Evolutionary conservation across 805 yeast genomes (phyloP), one percentile per base, ranked within the genome.

Genomic region (Myxozyma kluyveri): DNA sequence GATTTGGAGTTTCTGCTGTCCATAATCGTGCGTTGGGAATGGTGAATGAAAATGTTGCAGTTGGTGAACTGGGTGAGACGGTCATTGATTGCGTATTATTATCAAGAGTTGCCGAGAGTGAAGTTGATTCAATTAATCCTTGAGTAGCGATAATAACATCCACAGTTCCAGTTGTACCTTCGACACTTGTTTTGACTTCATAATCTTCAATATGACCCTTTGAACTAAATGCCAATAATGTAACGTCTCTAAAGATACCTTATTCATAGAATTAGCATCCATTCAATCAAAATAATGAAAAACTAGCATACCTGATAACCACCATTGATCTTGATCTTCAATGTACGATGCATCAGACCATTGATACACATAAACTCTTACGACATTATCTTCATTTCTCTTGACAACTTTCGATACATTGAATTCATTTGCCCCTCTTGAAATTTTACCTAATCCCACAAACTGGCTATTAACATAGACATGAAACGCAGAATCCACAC

Each of bases 321-420:
- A 68, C 71, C 72, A 69, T 60, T 67, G 71, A 52, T 69, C 73
- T 54, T 69, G 73, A 52, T 70, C 74, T 50, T 69, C 72, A 33
- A 69, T 63, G 48, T 68, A 68, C 26, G 67, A 51, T 3, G 70
- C 68, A 31, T 63, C 64, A 9, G 68, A 63, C 66, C 69, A 70
- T 56, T 68, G 70, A 39, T 62, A 65, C 4, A 70, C 72, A 19
- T 33, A 43, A 3, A 53, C 47, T 10, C 49, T 2, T 3, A 36
- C 29, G n/a, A 50, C 57, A 44, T 49, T 44, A 23, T n/a, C 33
- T 42, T 58, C 56, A 9, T 26, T 47, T 33, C 35, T 19, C 2
- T 57, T 36, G 24, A 54, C 53, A 10, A 40, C 10, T 21, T 50
- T 33, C 14, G 66, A 42, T 10, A 47, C 48, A 41, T 66, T 68